Conservation (phyloP, 306 rosid species). For the Quercus cerris region DNA sequence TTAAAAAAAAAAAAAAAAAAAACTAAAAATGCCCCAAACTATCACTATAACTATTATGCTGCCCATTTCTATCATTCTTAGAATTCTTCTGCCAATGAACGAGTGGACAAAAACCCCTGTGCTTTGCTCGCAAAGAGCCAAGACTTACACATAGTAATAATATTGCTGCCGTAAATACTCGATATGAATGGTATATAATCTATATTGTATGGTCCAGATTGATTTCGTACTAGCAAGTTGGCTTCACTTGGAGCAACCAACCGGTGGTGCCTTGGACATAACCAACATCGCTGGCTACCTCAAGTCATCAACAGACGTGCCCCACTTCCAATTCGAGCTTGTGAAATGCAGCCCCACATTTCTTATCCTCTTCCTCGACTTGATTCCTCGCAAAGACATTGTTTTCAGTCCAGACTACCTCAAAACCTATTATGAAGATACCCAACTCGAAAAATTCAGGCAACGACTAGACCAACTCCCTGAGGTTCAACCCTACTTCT, state of each 20-base stretch:
- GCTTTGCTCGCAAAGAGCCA: neutral
- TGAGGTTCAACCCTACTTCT: constrained; percentile 23
- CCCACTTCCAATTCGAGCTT: constrained; percentile 30
- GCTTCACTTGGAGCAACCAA: constrained; percentile 27
- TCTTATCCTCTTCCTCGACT: constrained; percentile 28
- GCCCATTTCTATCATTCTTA: too few relatives aligned
- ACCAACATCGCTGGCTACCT: constrained; percentile 25
- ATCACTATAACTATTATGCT: too few relatives aligned
- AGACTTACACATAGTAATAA: neutral
- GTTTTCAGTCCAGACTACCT: constrained; percentile 22
- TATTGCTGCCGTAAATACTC: neutral
- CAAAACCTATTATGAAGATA: constrained; percentile 15
- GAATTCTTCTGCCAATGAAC: neutral
- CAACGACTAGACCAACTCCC: neutral
- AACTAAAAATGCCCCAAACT: too few relatives aligned
- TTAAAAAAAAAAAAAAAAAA: too few relatives aligned
- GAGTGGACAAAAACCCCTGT: neutral
- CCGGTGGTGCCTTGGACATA: constrained; percentile 23
- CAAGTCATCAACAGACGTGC: constrained; percentile 20
- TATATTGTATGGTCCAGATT: constrained; percentile 5
- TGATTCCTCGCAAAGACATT: constrained; percentile 23
- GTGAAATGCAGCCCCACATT: constrained; percentile 23
- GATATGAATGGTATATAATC: neutral
- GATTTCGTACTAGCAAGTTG: constrained; percentile 26
- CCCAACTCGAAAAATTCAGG: constrained; percentile 10